Base-by-base conservation (phyloP, 306 rosid species). In the Dalbergia cultrata region DNA sequence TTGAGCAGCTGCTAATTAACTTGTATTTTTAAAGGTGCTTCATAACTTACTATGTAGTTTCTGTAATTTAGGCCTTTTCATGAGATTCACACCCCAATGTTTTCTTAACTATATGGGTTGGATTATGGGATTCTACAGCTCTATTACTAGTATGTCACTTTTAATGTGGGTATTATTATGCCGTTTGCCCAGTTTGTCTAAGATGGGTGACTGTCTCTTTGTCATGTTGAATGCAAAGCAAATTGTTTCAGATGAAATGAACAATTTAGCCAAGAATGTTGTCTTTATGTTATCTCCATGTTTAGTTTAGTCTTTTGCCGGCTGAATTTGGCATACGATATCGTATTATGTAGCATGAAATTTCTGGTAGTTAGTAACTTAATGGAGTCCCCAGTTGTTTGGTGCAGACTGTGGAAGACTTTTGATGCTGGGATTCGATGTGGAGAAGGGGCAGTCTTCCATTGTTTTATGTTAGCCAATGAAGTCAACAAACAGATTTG, bases 401-500 rank as follows among this genome's bases (percentile, higher is more conserved):
- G 82, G 89, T 92, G 70, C 94, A 92, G 53, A 11, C 10, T 13
- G 53, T 47, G 53, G 79, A 82, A 97, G 88, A 87, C 84, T 79
- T 94, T 90, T 0, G 91, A 84, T 19, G 85, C 4, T 87, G 75
- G 98, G 98, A 41, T 95, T 91, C 70, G 92, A 93, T 18, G 83
- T 93, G 2, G 97, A 91, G 88, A 95, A 88, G 88, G 81, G 81
- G 69, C 95, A 89, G 66, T 84, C 93, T 35, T 90, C 97, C 5
- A 93, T 93, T 58, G 94, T 87, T 82, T 88, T 95, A 3, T 91
- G 85, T 83, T 93, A 95, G 97, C 97, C 91, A 80, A 83, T 91
- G 65, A 95, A 90, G 82, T 91, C 99, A 4, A 89, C 93, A 21
- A 93, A 97, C 98, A 83, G 93, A 82, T 95, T 96, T 85, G 91